Evolutionary conservation across 306 rosid species (phyloP).

Genomic region (Urtica urens): DNA sequence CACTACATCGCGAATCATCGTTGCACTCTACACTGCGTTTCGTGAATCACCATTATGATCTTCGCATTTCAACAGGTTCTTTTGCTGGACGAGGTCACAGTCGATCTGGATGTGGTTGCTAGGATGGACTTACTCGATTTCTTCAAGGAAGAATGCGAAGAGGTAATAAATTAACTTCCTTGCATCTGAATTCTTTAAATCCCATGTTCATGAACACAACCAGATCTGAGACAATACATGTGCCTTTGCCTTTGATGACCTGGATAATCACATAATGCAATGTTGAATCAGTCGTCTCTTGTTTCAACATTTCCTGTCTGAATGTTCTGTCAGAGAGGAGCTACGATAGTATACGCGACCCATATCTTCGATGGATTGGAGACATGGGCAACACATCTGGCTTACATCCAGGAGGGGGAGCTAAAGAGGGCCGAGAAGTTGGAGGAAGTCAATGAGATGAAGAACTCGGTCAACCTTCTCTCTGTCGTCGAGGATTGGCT

Average conservation of each 20-base stretch:
- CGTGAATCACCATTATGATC: too few relatives aligned
- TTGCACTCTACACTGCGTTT: too few relatives aligned
- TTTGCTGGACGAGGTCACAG: constrained; percentile 88
- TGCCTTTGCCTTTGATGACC: too few relatives aligned
- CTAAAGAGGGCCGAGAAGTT: constrained; percentile 63
- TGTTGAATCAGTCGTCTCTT: neutral
- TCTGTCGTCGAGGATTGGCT: constrained; percentile 93
- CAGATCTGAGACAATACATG: neutral
- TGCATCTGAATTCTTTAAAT: constrained; percentile 3
- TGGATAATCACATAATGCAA: neutral
- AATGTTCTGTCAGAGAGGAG: constrained; percentile 51
- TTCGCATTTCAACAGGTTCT: constrained; percentile 66
- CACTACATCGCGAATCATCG: too few relatives aligned
- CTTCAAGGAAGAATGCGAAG: constrained; percentile 90
- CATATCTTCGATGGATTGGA: constrained; percentile 97
- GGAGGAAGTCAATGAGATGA: constrained; percentile 64
- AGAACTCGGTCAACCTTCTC: constrained; percentile 55
- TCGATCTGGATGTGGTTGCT: constrained; percentile 90
- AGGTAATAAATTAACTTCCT: constrained; percentile 65
- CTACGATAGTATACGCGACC: constrained; percentile 88
- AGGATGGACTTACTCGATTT: constrained; percentile 81
- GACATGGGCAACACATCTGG: constrained; percentile 93
- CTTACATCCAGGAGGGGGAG: constrained; percentile 88
- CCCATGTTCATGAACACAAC: constrained; percentile 9
- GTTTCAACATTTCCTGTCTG: constrained; percentile 3